Evolutionary conservation across 805 yeast species (phyloP).

Genomic region (Metschnikowia chrysomelidarum): DNA sequence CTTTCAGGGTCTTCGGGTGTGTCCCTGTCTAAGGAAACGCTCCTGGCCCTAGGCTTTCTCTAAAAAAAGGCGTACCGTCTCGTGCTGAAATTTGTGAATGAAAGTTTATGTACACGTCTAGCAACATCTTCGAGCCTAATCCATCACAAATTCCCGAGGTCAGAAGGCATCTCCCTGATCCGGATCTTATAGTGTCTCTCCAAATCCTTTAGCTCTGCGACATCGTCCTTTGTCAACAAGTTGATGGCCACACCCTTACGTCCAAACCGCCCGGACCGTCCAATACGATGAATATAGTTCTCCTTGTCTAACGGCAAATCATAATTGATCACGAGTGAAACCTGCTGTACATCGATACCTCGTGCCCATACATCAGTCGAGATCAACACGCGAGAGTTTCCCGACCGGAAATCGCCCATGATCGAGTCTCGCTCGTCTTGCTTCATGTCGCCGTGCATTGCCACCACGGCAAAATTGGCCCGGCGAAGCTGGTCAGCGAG

Average conservation of each 20-base stretch:
- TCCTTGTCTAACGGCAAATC: conserved; percentile 92
- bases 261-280: conserved; percentile 98
- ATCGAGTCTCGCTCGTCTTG: conserved; percentile 93
- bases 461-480: conserved; percentile 85
- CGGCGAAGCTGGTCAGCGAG: conserved; percentile 74
- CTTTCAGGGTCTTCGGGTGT: too few relatives aligned
- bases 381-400: conserved; percentile 88
- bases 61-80: too few relatives aligned
- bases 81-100: too few relatives aligned
- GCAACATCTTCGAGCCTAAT: not conserved
- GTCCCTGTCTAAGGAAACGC: too few relatives aligned
- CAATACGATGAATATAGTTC: conserved; percentile 95
- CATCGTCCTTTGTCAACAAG: conserved; percentile 81
- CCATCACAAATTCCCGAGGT: conserved; percentile 9
- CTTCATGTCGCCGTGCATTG: conserved; percentile 97
- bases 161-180: conserved; percentile 69
- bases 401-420: conserved; percentile 94
- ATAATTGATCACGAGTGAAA: conserved; percentile 91
- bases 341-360: conserved; percentile 98
- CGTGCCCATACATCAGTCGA: conserved; percentile 98
- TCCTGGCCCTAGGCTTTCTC: too few relatives aligned
- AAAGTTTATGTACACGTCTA: too few relatives aligned
- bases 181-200: conserved; percentile 72
- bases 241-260: conserved; percentile 98
- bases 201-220: conserved; percentile 67